phyloP scores from a whole-genome alignment of 352 stramenopile species.

The Phytophthora megakarya region DNA sequence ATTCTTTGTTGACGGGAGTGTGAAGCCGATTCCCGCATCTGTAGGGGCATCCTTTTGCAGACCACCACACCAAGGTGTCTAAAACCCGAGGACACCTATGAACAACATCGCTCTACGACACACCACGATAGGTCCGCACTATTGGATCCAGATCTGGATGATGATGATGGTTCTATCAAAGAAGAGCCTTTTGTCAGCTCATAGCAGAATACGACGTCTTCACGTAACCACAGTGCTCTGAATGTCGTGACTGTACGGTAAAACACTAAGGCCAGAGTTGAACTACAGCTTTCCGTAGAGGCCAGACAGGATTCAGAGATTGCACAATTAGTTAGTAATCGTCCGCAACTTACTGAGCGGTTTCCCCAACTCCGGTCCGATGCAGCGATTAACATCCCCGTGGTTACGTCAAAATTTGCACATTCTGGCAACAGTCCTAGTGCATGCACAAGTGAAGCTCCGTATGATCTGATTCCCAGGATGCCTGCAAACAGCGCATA shows the following conservation, averaged over 20 bases:
- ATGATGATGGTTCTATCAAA: neutral
- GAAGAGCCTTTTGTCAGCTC: too few relatives aligned
- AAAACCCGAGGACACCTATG: neutral
- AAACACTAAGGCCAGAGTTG: neutral
- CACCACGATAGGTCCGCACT: neutral
- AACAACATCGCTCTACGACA: neutral
- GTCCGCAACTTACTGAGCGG: too few relatives aligned
- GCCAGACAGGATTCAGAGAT: conserved; percentile 1
- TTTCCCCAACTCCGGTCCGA: neutral
- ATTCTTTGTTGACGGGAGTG: too few relatives aligned
- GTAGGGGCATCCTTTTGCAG: too few relatives aligned
- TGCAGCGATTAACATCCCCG: too few relatives aligned
- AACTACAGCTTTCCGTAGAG: neutral
- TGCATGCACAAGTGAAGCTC: too few relatives aligned
- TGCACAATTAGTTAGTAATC: neutral
- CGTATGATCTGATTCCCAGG: too few relatives aligned
- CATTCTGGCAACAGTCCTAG: too few relatives aligned
- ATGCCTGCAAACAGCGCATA: too few relatives aligned
- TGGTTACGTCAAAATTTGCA: too few relatives aligned
- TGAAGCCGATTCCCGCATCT: too few relatives aligned
- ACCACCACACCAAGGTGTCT: too few relatives aligned
- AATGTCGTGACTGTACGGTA: neutral
- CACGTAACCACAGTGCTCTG: neutral
- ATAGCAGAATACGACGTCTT: neutral
- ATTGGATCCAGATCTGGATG: neutral